phyloP scores from a whole-genome alignment of 2,329 filamentous ascomycete species.

The Pseudogymnoascus sp. region DNA sequence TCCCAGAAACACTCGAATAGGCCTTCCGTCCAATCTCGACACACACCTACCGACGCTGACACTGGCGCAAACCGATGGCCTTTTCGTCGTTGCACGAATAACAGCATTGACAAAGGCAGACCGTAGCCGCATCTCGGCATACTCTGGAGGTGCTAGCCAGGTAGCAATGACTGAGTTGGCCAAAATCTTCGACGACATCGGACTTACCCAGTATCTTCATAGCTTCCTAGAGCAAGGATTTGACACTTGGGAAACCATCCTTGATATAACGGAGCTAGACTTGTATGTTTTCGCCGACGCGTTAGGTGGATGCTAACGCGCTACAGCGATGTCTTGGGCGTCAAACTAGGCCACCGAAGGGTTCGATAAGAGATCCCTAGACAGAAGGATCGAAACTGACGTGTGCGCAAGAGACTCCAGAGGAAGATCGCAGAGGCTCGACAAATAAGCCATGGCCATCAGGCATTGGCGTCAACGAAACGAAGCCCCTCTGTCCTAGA shows the following conservation, averaged over 20 bases:
- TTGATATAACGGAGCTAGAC: conserved; percentile 41
- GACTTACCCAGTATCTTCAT: conserved; percentile 68
- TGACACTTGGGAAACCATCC: conserved; percentile 73
- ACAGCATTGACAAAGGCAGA: no score
- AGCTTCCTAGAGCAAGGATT: conserved; percentile 71
- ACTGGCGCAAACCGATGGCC: no score
- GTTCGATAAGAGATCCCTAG: conserved; percentile 64
- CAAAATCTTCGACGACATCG: conserved; percentile 63
- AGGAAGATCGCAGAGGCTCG: conserved; percentile 32
- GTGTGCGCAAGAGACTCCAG: no score
- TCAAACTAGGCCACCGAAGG: conserved; percentile 73
- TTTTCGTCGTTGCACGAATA: no score
- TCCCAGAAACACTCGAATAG: no score
- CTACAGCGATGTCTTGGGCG: conserved; percentile 58
- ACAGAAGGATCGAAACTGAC: conserved; percentile 69
- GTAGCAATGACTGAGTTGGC: conserved; percentile 45
- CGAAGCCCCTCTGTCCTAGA: conserved; percentile 47
- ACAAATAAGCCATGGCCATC: conserved; percentile 41
- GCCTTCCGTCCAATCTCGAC: no score
- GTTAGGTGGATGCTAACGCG: conserved; percentile 14
- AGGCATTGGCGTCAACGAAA: conserved; percentile 29
- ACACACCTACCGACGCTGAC: no score
- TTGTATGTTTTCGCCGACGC: conserved; percentile 40
- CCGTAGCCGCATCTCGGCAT: neutral
- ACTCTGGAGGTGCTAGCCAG: conserved; percentile 26